Conservation (phyloP, 164 flowering plant species). For the Vitis riparia region DNA sequence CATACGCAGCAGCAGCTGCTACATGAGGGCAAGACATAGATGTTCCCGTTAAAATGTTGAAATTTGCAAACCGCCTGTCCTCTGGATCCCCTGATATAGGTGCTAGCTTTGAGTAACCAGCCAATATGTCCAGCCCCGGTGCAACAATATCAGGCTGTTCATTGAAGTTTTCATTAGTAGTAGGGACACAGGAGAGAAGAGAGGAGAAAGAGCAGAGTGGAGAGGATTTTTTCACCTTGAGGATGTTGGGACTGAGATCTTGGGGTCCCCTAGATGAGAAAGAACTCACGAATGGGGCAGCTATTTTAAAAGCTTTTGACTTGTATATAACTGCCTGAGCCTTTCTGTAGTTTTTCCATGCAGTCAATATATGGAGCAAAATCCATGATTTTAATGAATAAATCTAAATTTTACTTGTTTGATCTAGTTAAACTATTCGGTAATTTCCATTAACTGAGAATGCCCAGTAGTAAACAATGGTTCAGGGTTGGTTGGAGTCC, state of each 20-base stretch:
- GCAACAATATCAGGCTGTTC: conserved; percentile 76
- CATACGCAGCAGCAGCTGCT: conserved; percentile 61
- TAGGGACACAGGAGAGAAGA: background rate
- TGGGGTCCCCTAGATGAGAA: conserved; percentile 86
- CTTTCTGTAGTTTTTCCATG: conserved; percentile 29
- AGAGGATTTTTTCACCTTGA: conserved; percentile 46
- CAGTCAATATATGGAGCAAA: background rate
- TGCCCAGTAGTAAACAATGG: too few species aligned
- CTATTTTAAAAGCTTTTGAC: conserved; percentile 19
- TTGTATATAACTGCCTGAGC: conserved; percentile 53
- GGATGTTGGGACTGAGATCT: conserved; percentile 34
- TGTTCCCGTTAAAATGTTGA: conserved; percentile 63
- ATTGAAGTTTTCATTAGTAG: background rate
- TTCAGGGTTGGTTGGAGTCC: too few species aligned
- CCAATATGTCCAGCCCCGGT: conserved; percentile 75
- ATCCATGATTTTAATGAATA: background rate
- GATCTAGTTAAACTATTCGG: too few species aligned
- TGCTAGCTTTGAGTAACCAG: conserved; percentile 44
- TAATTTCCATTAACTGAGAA: too few species aligned
- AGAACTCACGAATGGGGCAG: conserved; percentile 60
- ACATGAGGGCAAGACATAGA: conserved; percentile 84
- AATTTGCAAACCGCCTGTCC: conserved; percentile 32
- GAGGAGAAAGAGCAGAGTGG: conserved; percentile 1
- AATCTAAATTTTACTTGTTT: too few species aligned
- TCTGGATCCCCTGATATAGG: conserved; percentile 31